Conservation (phyloP, 2,329 filamentous ascomycete species). For the Aspergillus brasiliensis region DNA sequence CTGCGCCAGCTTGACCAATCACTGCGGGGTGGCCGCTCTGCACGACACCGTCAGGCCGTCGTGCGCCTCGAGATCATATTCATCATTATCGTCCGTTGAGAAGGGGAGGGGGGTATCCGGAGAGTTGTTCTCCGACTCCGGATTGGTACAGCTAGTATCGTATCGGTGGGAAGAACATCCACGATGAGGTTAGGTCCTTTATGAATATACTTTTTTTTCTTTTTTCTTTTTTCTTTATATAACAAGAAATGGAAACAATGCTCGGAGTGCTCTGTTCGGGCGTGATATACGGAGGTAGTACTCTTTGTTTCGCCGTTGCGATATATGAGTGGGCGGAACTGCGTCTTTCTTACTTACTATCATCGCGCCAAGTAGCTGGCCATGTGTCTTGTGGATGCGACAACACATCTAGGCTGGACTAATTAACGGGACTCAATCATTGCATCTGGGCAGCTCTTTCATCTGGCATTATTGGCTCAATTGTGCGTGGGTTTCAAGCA, state of each 20-base stretch:
- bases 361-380: not conserved
- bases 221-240: too few relatives aligned
- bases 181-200: not conserved
- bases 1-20: conserved; percentile 13
- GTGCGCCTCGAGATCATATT: conserved; percentile 10
- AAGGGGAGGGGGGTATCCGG: not conserved
- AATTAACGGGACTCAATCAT: not conserved
- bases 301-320: conserved; percentile 2
- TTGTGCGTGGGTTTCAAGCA: not conserved
- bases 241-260: not conserved
- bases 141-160: not conserved
- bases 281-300: too few relatives aligned
- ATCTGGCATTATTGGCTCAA: not conserved
- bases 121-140: conserved; percentile 11
- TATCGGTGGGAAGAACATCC: not conserved
- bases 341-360: not conserved
- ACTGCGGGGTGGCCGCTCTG: conserved; percentile 4
- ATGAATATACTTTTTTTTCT: too few relatives aligned
- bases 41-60: conserved; percentile 18
- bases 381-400: conserved; percentile 8
- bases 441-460: not conserved
- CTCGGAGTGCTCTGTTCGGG: not conserved
- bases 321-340: not conserved
- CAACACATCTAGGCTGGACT: not conserved
- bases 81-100: not conserved